Percentiles rank a stretch among this genome's conserved stretches.
Evolutionary conservation across 2,329 filamentous ascomycete genomes (phyloP).

Genomic region (Ampelomyces quisqualis): DNA sequence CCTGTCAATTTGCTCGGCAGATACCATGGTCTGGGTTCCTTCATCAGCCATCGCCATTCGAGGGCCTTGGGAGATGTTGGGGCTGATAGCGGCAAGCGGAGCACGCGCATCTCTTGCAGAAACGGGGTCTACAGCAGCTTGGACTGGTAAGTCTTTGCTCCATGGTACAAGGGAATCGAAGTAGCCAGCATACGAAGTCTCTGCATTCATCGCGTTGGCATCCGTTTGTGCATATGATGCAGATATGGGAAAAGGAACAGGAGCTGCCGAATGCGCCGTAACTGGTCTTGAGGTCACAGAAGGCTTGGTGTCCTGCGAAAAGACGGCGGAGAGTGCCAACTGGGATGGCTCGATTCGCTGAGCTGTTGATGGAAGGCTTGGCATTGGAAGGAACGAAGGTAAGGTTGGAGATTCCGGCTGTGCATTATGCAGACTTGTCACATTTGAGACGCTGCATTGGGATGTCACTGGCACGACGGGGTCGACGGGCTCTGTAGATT

Average conservation of each 20-base stretch:
- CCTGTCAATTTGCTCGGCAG: slow-evolving; percentile 77
- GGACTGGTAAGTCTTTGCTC: slow-evolving; percentile 39
- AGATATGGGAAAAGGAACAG: slow-evolving; percentile 11
- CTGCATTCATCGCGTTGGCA: too few species aligned
- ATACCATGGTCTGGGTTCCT: slow-evolving; percentile 79
- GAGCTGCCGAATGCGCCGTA: slow-evolving; percentile 30
- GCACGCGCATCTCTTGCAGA: slow-evolving; percentile 19
- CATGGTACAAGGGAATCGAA: slow-evolving; percentile 51
- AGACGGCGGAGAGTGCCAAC: slow-evolving; percentile 31
- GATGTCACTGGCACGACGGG: slow-evolving; percentile 7
- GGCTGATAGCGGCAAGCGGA: slow-evolving; percentile 27
- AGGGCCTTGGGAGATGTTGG: slow-evolving; percentile 34
- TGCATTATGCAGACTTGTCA: slow-evolving; percentile 33
- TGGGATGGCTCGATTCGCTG: slow-evolving; percentile 16
- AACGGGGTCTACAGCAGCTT: slow-evolving; percentile 3
- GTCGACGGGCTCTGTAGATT: slow-evolving; percentile 35
- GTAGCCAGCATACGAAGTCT: slow-evolving; percentile 41
- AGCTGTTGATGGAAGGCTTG: slow-evolving; percentile 36
- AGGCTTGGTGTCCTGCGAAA: slow-evolving; percentile 34
- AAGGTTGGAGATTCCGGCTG: slow-evolving; percentile 41
- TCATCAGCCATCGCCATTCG: slow-evolving; percentile 60
- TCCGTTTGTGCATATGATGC: slow-evolving; percentile 16
- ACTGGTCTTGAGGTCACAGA: slow-evolving; percentile 30
- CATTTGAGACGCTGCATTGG: slow-evolving; percentile 26
- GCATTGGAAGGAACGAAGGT: slow-evolving; percentile 34